phyloP scores from a whole-genome alignment of 306 rosid genomes.

The Prunus kanzakura region DNA sequence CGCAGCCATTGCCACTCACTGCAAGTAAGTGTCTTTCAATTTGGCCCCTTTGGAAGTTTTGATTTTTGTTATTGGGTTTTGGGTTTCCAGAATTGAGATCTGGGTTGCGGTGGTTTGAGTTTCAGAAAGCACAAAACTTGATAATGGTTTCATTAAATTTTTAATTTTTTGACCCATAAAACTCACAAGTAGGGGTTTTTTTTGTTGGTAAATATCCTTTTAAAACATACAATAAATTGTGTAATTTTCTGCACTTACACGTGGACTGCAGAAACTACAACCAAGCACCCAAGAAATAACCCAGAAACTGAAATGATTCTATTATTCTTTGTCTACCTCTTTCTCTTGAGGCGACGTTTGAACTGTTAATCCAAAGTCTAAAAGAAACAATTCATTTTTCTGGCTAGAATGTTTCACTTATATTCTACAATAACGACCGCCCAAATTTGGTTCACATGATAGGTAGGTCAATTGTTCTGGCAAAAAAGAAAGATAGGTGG shows the following conservation, averaged over 20 bases:
- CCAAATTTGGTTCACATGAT: not conserved
- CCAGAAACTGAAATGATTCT: too few species aligned
- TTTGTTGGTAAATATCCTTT: too few species aligned
- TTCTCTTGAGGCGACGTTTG: too few species aligned
- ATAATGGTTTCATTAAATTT: too few species aligned
- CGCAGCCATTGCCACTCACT: slow-evolving; percentile 73
- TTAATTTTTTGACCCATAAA: too few species aligned
- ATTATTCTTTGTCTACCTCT: too few species aligned
- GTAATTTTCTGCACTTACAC: slow-evolving; percentile 14
- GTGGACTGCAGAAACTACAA: slow-evolving; percentile 71
- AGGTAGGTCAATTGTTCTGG: not conserved
- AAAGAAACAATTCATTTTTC: not conserved
- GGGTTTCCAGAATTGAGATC: not conserved
- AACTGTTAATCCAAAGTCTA: too few species aligned
- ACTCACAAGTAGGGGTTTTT: too few species aligned
- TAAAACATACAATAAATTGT: not conserved
- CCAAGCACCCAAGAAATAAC: slow-evolving; percentile 28
- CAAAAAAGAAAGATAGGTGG: too few species aligned
- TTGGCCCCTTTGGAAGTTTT: not conserved
- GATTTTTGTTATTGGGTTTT: not conserved
- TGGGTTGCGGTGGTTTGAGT: too few species aligned
- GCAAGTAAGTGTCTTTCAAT: slow-evolving; percentile 54
- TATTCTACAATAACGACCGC: not conserved
- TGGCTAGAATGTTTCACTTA: not conserved
- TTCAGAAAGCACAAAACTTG: too few species aligned